Conservation (phyloP, 2,329 filamentous ascomycete genomes). For the Epicoccum nigrum region DNA sequence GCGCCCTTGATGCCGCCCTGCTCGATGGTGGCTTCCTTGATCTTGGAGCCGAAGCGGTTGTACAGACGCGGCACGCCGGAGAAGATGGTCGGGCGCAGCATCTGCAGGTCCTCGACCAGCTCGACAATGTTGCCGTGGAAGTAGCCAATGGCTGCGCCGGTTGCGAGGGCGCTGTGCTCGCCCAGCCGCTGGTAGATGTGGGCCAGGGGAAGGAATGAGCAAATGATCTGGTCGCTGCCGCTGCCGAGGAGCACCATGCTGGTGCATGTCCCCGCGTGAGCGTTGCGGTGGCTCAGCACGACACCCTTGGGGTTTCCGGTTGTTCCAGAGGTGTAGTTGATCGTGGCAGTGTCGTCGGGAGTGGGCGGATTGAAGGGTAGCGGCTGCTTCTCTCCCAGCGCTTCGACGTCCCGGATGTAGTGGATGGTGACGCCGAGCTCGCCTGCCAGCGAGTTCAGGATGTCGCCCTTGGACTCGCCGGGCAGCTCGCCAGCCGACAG, state of each 20-base stretch:
- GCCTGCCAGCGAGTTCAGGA: slow-evolving; percentile 76
- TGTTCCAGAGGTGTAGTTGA: slow-evolving; percentile 89
- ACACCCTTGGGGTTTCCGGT: slow-evolving; percentile 85
- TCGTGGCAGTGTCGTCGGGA: slow-evolving; percentile 80
- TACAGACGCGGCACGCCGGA: slow-evolving; percentile 89
- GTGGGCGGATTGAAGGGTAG: slow-evolving; percentile 73
- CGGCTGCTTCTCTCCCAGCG: slow-evolving; percentile 73
- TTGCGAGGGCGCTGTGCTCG: slow-evolving; percentile 76
- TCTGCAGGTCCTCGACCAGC: slow-evolving; percentile 88
- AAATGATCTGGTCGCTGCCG: slow-evolving; percentile 66
- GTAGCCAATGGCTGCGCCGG: slow-evolving; percentile 80
- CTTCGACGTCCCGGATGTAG: slow-evolving; percentile 81
- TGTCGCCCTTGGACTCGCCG: slow-evolving; percentile 77
- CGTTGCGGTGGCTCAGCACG: slow-evolving; percentile 79
- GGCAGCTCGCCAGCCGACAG: slow-evolving; percentile 78
- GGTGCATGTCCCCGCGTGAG: slow-evolving; percentile 72
- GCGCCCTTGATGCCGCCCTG: slow-evolving; percentile 80
- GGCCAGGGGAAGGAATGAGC: slow-evolving; percentile 90
- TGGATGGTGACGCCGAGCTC: slow-evolving; percentile 79
- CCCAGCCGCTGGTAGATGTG: slow-evolving; percentile 90
- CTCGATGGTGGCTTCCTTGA: slow-evolving; percentile 79
- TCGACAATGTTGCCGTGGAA: slow-evolving; percentile 91
- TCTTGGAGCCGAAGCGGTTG: slow-evolving; percentile 85
- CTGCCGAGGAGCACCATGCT: slow-evolving; percentile 62
- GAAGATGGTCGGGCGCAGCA: slow-evolving; percentile 81